Conservation (phyloP, 2,329 filamentous ascomycete species). For the Cercospora sp. region DNA sequence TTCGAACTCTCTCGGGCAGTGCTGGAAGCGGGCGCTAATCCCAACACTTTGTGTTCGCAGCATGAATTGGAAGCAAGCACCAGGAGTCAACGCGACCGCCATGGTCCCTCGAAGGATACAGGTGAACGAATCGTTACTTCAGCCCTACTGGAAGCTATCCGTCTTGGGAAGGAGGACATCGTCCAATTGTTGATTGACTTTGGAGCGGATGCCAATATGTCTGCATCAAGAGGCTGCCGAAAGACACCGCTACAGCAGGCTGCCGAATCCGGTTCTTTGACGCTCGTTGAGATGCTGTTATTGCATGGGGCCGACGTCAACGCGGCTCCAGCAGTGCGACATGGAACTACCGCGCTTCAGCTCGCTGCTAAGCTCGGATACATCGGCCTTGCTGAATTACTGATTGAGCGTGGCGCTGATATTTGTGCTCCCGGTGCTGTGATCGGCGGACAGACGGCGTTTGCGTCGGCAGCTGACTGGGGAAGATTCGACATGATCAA, state of each 20-base stretch:
- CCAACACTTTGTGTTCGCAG: too few relatives aligned
- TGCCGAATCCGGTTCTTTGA: background rate
- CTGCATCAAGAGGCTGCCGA: background rate
- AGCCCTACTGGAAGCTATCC: too few relatives aligned
- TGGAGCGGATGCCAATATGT: background rate
- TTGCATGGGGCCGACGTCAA: background rate
- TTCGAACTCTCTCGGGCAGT: too few relatives aligned
- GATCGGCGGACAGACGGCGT: background rate
- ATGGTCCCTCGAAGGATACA: too few relatives aligned
- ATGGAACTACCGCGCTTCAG: background rate
- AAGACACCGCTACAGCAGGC: background rate
- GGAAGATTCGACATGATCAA: background rate
- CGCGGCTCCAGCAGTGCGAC: background rate
- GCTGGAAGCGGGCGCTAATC: too few relatives aligned
- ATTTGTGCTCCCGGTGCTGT: background rate
- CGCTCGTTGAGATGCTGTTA: background rate
- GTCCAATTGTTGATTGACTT: too few relatives aligned
- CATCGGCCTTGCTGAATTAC: background rate
- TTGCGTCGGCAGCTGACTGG: background rate
- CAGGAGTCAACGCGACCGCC: too few relatives aligned
- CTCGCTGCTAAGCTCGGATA: background rate
- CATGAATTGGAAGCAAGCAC: too few relatives aligned
- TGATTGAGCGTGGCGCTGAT: background rate
- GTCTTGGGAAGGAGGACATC: too few relatives aligned
- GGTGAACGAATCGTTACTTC: too few relatives aligned